These are phyloP conservation scores for Cicer arietinum DNA, from an alignment of 306 rosid genomes.

Conservation along the genomic window DNA sequence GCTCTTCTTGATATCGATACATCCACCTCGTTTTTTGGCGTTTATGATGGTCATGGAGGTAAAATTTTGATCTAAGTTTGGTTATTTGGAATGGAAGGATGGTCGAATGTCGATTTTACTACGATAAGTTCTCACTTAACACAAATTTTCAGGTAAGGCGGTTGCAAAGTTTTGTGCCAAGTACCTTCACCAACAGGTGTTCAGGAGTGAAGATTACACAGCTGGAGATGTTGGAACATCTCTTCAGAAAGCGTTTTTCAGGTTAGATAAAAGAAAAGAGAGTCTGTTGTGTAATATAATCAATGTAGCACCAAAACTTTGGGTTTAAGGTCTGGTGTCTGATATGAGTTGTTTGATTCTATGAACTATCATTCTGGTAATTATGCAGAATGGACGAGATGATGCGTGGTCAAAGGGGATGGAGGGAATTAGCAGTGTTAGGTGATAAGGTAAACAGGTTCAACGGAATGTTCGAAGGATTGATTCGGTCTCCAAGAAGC, in stretches of 20 bases:
- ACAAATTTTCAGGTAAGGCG: conserved; percentile 71
- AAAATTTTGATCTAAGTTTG: conserved; percentile 40
- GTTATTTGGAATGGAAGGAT: conserved; percentile 9
- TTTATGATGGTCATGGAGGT: conserved; percentile 98
- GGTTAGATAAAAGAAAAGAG: conserved; percentile 52
- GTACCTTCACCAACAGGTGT: conserved; percentile 85
- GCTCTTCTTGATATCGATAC: conserved; percentile 82
- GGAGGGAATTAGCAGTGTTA: conserved; percentile 88
- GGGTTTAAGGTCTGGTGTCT: too few species aligned
- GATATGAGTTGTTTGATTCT: too few species aligned
- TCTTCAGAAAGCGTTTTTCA: conserved; percentile 76
- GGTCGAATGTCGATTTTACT: neutral
- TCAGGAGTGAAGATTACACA: conserved; percentile 66
- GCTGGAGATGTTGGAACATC: conserved; percentile 86
- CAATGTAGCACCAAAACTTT: too few species aligned
- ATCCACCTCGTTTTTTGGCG: conserved; percentile 88
- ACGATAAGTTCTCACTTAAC: conserved; percentile 37
- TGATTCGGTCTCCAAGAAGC: conserved; percentile 85
- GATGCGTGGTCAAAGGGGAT: conserved; percentile 98
- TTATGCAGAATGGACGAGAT: conserved; percentile 89
- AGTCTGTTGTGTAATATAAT: neutral
- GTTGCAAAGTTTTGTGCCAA: conserved; percentile 95
- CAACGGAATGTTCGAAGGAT: conserved; percentile 88
- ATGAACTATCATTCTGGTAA: conserved; percentile 13
- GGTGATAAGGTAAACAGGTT: conserved; percentile 86